phyloP scores from a whole-genome alignment of 768 basidiomycete genomes.

The Artomyces pyxidatus region DNA sequence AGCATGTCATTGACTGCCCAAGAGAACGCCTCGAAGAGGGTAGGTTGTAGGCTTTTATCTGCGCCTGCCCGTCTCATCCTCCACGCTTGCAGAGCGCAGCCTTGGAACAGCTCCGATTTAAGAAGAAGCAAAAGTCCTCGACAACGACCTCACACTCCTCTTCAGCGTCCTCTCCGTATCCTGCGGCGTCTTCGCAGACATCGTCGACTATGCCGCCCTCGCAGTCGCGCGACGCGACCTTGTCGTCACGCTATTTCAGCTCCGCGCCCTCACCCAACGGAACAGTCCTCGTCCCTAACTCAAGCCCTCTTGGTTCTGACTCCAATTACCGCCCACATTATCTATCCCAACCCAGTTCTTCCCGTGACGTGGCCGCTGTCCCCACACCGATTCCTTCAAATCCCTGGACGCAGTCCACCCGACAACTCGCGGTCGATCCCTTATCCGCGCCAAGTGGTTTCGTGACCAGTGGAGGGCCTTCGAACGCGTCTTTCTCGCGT shows the following conservation, averaged over 20 bases:
- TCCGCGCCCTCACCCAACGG: slow-evolving; percentile 39
- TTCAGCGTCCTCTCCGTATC: slow-evolving; percentile 17
- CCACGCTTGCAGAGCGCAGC: slow-evolving; percentile 31
- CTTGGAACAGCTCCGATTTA: slow-evolving; percentile 39
- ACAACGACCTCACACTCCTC: slow-evolving; percentile 17
- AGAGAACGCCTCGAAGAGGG: no score
- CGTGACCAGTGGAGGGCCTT: slow-evolving; percentile 30
- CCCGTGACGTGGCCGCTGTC: slow-evolving; percentile 32
- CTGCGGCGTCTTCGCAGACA: slow-evolving; percentile 12
- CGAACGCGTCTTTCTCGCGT: slow-evolving; percentile 50
- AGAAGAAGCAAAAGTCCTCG: slow-evolving; percentile 27
- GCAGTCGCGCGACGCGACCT: slow-evolving; percentile 74
- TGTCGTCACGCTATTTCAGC: slow-evolving; percentile 53
- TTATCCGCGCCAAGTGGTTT: slow-evolving; percentile 56
- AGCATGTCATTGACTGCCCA: no score
- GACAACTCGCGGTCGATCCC: slow-evolving; percentile 34
- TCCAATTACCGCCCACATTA: slow-evolving; percentile 31
- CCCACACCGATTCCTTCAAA: slow-evolving; percentile 31
- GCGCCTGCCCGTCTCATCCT: no score
- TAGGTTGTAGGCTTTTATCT: no score
- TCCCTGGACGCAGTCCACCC: slow-evolving; percentile 22
- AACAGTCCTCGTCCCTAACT: slow-evolving; percentile 67
- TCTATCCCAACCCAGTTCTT: slow-evolving; percentile 28
- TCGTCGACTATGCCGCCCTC: slow-evolving; percentile 34
- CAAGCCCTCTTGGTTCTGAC: slow-evolving; percentile 51